Conservation (phyloP, 2,329 filamentous ascomycete genomes). For the Penicillium decumbens region DNA sequence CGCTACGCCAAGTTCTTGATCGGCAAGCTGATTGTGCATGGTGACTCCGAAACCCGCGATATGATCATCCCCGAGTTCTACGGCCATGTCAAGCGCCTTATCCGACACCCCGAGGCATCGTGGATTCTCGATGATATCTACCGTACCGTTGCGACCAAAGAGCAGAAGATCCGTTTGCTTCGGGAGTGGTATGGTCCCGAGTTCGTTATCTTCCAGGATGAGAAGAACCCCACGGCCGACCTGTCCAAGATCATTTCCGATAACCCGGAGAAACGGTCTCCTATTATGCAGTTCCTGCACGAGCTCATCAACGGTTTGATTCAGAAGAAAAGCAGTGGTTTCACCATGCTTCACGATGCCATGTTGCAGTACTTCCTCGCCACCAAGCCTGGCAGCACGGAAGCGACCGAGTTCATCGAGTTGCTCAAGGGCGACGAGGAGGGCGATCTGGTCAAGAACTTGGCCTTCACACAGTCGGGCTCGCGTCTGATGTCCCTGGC, state of each 20-base stretch:
- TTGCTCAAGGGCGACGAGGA: slow-evolving; percentile 87
- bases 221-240: slow-evolving; percentile 53
- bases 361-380: slow-evolving; percentile 96
- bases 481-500: slow-evolving; percentile 75
- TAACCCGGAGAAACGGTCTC: slow-evolving; percentile 76
- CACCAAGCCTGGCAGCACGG: slow-evolving; percentile 68
- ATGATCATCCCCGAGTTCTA: slow-evolving; percentile 93
- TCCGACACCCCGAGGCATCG: slow-evolving; percentile 91
- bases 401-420: slow-evolving; percentile 83
- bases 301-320: slow-evolving; percentile 87
- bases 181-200: slow-evolving; percentile 96
- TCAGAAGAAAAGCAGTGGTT: slow-evolving; percentile 94
- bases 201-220: slow-evolving; percentile 72
- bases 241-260: slow-evolving; percentile 69
- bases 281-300: slow-evolving; percentile 79
- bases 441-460: slow-evolving; percentile 85
- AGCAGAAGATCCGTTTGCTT: slow-evolving; percentile 79
- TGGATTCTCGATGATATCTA: slow-evolving; percentile 99
- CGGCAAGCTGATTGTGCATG: slow-evolving; percentile 90
- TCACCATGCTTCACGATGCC: slow-evolving; percentile 96
- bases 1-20: slow-evolving; percentile 97
- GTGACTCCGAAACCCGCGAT: slow-evolving; percentile 79
- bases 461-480: slow-evolving; percentile 91
- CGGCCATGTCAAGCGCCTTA: slow-evolving; percentile 83
- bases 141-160: slow-evolving; percentile 74